Base-by-base conservation (phyloP, 2,329 filamentous ascomycete genomes). In the Penicillium sumatraense region DNA sequence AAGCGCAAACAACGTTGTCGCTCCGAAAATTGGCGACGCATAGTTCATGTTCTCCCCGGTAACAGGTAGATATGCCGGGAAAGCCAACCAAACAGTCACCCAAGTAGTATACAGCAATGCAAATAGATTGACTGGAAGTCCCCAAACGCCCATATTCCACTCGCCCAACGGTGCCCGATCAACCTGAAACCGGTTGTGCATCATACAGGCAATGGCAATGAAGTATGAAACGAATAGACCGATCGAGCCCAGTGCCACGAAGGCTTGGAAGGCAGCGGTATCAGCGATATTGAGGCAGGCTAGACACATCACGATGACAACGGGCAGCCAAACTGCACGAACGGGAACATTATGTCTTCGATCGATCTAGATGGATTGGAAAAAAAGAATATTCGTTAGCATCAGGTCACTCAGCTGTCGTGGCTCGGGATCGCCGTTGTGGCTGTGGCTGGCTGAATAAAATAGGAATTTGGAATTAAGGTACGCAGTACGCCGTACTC, bases 261-360 rank as follows among this genome's bases (percentile, higher is more conserved):
- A 72, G 7, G 75, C 76, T 16, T 67, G 68, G 16, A 78, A 72
- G 1, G 75, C 76, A 2, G 72, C 69, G 9, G 67, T 68, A 16
- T 69, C 72, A 11, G 72, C 75, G 48, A 79, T 68, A 45, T 78
- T 78, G 45, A 78, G 68, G 4, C 74, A 60, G 18, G 73, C 66
- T 10, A 78, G 63, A 11, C 72, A 23, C 42, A 71, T 58, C 18
- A 72, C 68, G 29, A 76, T 65, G 2, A 63, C 49, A 26, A 66
- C 67, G 8, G 70, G 68, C 8, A 76, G 59, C 44, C 69, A 61
- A 24, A 78, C 66, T 3, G 75, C 71, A 7, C 74, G 74, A 36
- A 71, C 63, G 0, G 77, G 76, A n/a, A 62, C 55, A 14, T 57
- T 57, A 13, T 36, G 75, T 45, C 41, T 2, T 31, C 41, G 41